These are phyloP conservation scores for Perkinsus olseni DNA, from an alignment of 169 alveolate species.

Conservation along the genomic window DNA sequence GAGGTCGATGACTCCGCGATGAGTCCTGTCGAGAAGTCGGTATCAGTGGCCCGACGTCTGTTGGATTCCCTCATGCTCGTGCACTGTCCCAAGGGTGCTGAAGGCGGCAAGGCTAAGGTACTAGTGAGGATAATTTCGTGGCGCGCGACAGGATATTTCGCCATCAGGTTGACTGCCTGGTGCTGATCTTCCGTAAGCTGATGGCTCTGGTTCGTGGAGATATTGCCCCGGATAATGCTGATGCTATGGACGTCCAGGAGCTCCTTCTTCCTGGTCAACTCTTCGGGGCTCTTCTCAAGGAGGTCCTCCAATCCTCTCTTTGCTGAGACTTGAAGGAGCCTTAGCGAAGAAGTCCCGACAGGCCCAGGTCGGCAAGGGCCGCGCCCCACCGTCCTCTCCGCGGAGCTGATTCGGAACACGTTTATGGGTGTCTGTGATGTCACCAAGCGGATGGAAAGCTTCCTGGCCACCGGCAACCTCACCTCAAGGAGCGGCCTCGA, in stretches of 20 bases:
- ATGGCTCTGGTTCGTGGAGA: background rate
- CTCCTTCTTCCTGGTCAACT: slow-evolving; percentile 55
- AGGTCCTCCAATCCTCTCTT: slow-evolving; percentile 19
- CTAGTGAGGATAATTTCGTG: background rate
- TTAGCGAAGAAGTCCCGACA: background rate
- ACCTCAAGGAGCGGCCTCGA: slow-evolving; percentile 20
- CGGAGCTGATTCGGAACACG: background rate
- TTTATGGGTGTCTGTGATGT: slow-evolving; percentile 1
- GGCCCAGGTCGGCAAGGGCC: background rate
- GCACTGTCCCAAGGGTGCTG: background rate
- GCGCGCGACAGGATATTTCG: background rate
- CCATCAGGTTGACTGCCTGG: background rate
- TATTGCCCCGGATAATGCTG: slow-evolving; percentile 35
- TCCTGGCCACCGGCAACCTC: slow-evolving; percentile 89
- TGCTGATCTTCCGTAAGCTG: slow-evolving; percentile 14
- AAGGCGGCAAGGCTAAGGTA: background rate
- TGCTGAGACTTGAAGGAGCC: background rate
- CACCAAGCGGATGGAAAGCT: slow-evolving; percentile 70
- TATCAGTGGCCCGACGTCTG: background rate
- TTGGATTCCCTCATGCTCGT: slow-evolving; percentile 1
- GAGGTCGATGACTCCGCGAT: background rate
- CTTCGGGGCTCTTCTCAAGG: slow-evolving; percentile 55
- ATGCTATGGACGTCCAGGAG: slow-evolving; percentile 60
- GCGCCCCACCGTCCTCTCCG: background rate
- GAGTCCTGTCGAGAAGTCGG: background rate